A percentile compares a stretch with the other conserved stretches of the same genome.
Conservation (phyloP, 441 rosid genomes). For the Omphalea diandra region DNA sequence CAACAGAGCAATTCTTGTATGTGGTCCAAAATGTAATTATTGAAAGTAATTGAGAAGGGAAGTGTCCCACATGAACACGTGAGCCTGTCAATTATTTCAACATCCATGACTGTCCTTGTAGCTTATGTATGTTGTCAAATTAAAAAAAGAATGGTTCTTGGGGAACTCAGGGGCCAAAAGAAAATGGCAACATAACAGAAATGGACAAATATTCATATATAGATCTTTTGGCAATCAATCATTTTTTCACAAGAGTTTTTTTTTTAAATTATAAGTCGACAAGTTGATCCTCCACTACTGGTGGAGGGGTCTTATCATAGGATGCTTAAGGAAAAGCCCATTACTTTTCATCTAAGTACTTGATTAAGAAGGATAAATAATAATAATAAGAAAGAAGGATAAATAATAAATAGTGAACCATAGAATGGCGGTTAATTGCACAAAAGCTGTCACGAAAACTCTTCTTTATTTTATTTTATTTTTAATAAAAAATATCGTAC, state of each 20-base stretch:
- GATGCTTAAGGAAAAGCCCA: not conserved
- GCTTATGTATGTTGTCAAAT: not conserved
- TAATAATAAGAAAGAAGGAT: too few species aligned
- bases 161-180: slow-evolving; percentile 24
- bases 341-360: too few species aligned
- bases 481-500: too few species aligned
- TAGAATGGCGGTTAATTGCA: too few species aligned
- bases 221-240: slow-evolving; percentile 2
- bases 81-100: slow-evolving; percentile 1
- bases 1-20: not conserved
- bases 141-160: slow-evolving; percentile 7
- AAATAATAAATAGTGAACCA: too few species aligned
- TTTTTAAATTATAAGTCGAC: not conserved
- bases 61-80: slow-evolving; percentile 28
- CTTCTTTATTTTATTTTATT: too few species aligned
- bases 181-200: not conserved
- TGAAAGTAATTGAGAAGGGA: slow-evolving; percentile 28
- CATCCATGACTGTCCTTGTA: too few species aligned
- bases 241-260: not conserved
- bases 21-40: slow-evolving; percentile 19
- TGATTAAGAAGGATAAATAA: too few species aligned
- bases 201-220: not conserved
- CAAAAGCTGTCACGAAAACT: too few species aligned
- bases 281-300: not conserved
- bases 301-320: not conserved